Base-by-base conservation (phyloP, 2,329 filamentous ascomycete species). In the Cadophora sp. region DNA sequence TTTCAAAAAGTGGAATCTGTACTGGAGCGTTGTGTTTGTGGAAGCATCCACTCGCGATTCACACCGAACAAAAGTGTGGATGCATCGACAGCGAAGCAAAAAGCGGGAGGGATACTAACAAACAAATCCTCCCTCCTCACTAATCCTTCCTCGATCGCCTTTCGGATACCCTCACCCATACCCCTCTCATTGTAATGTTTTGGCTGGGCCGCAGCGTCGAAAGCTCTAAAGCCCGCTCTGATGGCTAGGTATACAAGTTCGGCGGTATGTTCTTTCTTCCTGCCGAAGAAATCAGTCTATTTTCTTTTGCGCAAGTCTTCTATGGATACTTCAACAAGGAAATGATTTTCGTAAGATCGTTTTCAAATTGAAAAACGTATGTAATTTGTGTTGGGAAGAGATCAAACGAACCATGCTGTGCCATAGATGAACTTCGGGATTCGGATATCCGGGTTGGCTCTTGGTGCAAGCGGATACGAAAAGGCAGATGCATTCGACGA, bases 191-290 rank as follows among this genome's bases (percentile, higher is more conserved):
- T 85, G 78, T 96, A 96, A 80, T 95, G 92, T 69, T 87, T 87
- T 1, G 92, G 92, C 79, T 94, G 91, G 19, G 90, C 91, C 11
- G 92, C 92, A 0, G 92, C 95, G 76, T 96, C 92, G 68, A 96
- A 81, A 58, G 83, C 91, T 37, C 88, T 85, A 74, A 95, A 96
- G 5, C 92, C 92, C 55, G 86, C 81, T 55, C 83, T 83, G 40
- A 96, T 76, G 1, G 93, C 92, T 70, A 85, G 79, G 73, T 90
- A 87, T 26, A 96, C 92, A 2, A 95, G 83, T 65, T 86, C 82
- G 24, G 85, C 84, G 0, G 91, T 93, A 22, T 80, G 80, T 0
- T 90, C 87, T 75, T 91, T 90, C 79, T 96, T 96, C 92, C 92
- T 95, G n/a, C 12, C 1, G 16, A 37, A 22, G 19, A 19, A 2